Conservation (phyloP, 177 flowering plant genomes). For the Vitis hybrid region DNA sequence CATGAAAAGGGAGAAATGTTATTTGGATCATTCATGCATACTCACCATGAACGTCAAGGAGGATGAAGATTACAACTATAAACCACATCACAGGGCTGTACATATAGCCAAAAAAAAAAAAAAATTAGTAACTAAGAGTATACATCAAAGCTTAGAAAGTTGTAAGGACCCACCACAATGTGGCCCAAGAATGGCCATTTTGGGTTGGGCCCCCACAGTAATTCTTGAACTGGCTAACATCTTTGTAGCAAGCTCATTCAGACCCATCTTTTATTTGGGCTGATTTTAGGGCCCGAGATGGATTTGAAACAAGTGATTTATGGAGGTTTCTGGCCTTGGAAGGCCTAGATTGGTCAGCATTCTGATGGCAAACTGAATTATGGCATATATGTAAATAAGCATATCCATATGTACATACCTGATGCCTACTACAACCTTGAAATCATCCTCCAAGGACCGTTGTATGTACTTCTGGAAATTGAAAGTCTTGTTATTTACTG, state of each 20-base stretch:
- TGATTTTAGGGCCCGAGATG: no score
- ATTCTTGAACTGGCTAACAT: no score
- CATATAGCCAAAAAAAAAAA: neutral
- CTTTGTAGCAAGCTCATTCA: no score
- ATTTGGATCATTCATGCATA: neutral
- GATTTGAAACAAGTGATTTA: no score
- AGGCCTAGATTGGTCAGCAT: no score
- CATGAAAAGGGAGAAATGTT: neutral
- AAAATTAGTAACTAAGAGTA: neutral
- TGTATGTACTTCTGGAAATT: slow-evolving; percentile 65
- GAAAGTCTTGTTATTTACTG: slow-evolving; percentile 30
- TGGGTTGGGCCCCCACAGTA: no score
- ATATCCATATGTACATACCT: slow-evolving; percentile 29
- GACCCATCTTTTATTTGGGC: no score
- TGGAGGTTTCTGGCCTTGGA: no score
- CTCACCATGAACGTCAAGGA: slow-evolving; percentile 59
- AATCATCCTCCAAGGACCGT: slow-evolving; percentile 69
- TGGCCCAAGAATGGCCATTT: no score
- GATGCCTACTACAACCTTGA: slow-evolving; percentile 67
- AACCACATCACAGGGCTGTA: slow-evolving; percentile 66
- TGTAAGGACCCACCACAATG: no score
- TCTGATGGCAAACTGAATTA: no score
- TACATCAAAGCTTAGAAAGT: neutral
- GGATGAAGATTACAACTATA: slow-evolving; percentile 50
- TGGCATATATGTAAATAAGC: no score